Percentiles rank a stretch among this genome's conserved stretches.
Conservation (phyloP, 192 early-diverging fungal species). For the Podila horticola region DNA sequence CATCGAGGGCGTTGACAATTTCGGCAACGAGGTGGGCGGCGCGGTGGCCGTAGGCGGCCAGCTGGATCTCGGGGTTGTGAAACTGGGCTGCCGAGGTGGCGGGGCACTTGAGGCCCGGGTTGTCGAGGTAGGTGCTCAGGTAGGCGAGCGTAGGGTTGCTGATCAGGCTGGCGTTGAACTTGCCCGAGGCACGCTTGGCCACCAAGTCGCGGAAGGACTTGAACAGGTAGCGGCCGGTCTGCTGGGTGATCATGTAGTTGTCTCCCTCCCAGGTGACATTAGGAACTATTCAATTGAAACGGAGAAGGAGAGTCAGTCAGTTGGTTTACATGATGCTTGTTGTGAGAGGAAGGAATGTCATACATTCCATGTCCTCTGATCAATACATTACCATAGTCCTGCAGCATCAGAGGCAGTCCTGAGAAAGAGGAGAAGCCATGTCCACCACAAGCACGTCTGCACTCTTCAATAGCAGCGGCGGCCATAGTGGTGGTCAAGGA, state of each 20-base stretch:
- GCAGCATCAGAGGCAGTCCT: conserved; percentile 73
- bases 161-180: conserved; percentile 14
- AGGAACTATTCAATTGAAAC: conserved; percentile 46
- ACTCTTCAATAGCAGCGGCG: conserved; percentile 77
- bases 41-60: conserved; percentile 79
- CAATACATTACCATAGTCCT: conserved; percentile 58
- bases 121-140: conserved; percentile 59
- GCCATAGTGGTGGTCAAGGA: conserved; percentile 75
- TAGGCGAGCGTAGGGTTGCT: conserved; percentile 50
- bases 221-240: conserved; percentile 75
- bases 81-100: conserved; percentile 28
- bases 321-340: neutral
- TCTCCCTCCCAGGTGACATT: conserved; percentile 88
- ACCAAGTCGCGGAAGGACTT: conserved; percentile 49
- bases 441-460: conserved; percentile 79
- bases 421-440: conserved; percentile 82
- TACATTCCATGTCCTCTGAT: too few species aligned
- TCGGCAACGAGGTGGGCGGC: conserved; percentile 70
- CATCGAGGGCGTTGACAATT: conserved; percentile 70
- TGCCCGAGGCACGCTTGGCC: conserved; percentile 32
- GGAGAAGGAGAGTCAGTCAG: neutral
- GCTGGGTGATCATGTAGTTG: conserved; percentile 87
- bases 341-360: too few species aligned
- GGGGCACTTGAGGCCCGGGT: conserved; percentile 64
- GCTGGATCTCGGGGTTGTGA: conserved; percentile 56